Base-by-base conservation (phyloP, 1,284 basidiomycete genomes). In the Hymenochaete sp. region DNA sequence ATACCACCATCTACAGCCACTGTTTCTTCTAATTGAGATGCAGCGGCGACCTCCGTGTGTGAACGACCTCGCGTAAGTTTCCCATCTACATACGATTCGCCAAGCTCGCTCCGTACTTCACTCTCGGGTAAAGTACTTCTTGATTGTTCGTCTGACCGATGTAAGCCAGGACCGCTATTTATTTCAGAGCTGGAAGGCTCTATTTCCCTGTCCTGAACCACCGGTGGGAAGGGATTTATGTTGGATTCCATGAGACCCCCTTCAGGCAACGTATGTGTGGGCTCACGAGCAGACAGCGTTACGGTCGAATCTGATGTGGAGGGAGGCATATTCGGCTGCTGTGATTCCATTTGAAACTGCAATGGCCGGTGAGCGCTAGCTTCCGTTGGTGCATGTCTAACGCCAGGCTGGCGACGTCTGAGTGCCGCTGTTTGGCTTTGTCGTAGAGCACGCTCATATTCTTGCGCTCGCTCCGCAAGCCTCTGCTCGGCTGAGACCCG, bases 61-160 rank as follows among this genome's bases (percentile, higher is more conserved):
- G 44, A 36, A 6, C 52, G 37, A 22, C 50, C 52, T 32, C 50
- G 48, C 29, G 48, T 46, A 7, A 52, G 40, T 11, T 57, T 58
- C 18, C 77, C 77, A 57, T 82, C 79, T 32, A 86, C 81, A 61
- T 90, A 89, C 39, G 80, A 82, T 52, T 73, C 82, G 27, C 75
- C 83, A 47, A 85, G 62, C 43, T 67, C 69, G 58, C 75, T 77
- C 27, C 67, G 73, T 47, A 78, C 72, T 11, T 70, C 76, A 1
- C 71, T 79, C 51, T 78, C 75, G n/a, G n/a, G n/a, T n/a, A n/a
- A n/a, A n/a, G n/a, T n/a, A n/a, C n/a, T n/a, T 13, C 55, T 57
- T 14, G 63, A 67, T 13, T 70, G 53, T 53, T 77, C 73, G 47
- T 74, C 72, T 37, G 67, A 62, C 33, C 59, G 62, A 32, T 70